A percentile compares a stretch with the other conserved stretches of the same genome.
These are phyloP conservation scores for Pinus tabuliformis DNA, from an alignment of 75 land plant species.

Conservation along the genomic window DNA sequence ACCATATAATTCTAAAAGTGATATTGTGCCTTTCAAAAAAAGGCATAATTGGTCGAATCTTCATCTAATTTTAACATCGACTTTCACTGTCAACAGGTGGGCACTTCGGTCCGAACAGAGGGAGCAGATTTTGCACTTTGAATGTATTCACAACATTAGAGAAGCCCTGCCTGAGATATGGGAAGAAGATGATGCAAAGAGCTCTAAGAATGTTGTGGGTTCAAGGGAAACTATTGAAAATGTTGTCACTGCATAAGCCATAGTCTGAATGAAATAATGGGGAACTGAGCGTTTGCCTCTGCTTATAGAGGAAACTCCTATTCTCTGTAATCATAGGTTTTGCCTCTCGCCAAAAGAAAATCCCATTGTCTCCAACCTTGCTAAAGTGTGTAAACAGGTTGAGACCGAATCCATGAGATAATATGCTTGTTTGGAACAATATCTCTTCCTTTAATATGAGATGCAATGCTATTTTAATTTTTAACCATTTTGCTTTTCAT, in stretches of 20 bases:
- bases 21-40: neutral
- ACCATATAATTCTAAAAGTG: neutral
- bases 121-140: slow-evolving; percentile 80
- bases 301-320: too few relatives aligned
- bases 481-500: too few relatives aligned
- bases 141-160: slow-evolving; percentile 67
- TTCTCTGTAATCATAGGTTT: too few relatives aligned
- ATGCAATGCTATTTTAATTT: too few relatives aligned
- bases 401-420: too few relatives aligned
- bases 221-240: slow-evolving; percentile 46
- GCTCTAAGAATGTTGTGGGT: slow-evolving; percentile 13
- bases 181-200: slow-evolving; percentile 35
- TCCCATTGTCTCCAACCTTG: too few relatives aligned
- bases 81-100: slow-evolving; percentile 40
- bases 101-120: slow-evolving; percentile 51
- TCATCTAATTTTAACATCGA: neutral
- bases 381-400: too few relatives aligned
- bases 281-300: too few relatives aligned
- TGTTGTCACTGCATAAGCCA: slow-evolving; percentile 36
- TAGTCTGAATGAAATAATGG: neutral
- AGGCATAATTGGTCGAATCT: too few relatives aligned
- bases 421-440: too few relatives aligned
- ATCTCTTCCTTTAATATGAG: too few relatives aligned
- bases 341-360: too few relatives aligned
- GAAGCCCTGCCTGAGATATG: slow-evolving; percentile 79